Evolutionary conservation across 2,329 filamentous ascomycete species (phyloP), one percentile per base, ranked within the genome.

Genomic region (Colletotrichum chrysophilum): DNA sequence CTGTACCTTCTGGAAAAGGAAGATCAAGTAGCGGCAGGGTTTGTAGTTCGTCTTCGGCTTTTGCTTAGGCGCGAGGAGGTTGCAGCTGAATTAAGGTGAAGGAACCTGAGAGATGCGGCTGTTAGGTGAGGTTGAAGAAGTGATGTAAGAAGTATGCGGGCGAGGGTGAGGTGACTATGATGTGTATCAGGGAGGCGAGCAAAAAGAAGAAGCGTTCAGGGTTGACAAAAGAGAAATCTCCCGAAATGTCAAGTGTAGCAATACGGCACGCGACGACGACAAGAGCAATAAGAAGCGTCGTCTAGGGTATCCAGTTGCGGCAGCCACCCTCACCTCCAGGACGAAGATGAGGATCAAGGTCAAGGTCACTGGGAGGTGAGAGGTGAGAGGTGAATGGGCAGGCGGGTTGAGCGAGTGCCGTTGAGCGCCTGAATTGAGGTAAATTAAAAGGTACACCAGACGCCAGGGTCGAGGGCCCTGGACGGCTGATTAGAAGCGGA

Each of bases 401-500:
- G 28, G 28, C 32, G 30, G n/a, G 24, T 60, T 14, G 56, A 56
- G 55, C 16, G 34, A 58, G 62, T 28, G 62, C 62, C 62, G 69
- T 66, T 38, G 24, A 73, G 43, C 62, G 36, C 62, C 60, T 66
- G 38, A 70, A 65, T 30, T 64, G 68, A 73, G 65, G 64, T 55
- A 62, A 58, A 73, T 38, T 30, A 58, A 48, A 26, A 60, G 52
- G 62, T 68, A 64, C 30, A 21, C 58, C 36, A 28, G 18, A 65
- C 30, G 28, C 32, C n/a, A 60, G 32, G 62, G 62, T 43, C 48
- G 48, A 60, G 64, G 34, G 60, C 52, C 67, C 72, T 61, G 69
- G 61, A 34, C n/a, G 38, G 61, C 34, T 71, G 72, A 71, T 74
- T 71, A 55, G 48, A 74, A 71, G 55, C 72, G 67, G 61, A 66